These are phyloP conservation scores for Akanthomyces dipterigenus DNA, from an alignment of 2,329 filamentous ascomycete species.

Conservation along the genomic window DNA sequence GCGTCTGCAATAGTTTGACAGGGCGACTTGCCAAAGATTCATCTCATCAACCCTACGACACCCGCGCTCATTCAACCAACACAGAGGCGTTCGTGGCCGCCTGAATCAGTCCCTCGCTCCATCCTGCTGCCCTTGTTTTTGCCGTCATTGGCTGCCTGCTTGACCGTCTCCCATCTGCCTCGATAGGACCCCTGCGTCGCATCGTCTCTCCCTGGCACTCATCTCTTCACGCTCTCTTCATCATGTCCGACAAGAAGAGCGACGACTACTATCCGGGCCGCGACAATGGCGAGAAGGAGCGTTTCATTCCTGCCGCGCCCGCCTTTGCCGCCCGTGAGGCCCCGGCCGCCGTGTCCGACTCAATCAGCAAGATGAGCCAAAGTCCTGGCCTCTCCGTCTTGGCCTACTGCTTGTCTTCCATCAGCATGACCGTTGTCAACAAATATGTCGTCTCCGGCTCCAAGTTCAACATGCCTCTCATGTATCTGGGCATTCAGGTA, in stretches of 20 bases:
- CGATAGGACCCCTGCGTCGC: neutral
- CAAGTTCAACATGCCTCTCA: slow-evolving; percentile 86
- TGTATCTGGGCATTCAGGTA: slow-evolving; percentile 84
- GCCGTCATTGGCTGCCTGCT: neutral
- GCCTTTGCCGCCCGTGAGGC: slow-evolving; percentile 4
- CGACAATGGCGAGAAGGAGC: slow-evolving; percentile 12
- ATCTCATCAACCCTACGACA: neutral
- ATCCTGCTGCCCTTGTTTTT: neutral
- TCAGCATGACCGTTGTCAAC: slow-evolving; percentile 95
- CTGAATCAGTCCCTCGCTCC: neutral
- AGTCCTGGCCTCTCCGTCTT: slow-evolving; percentile 56
- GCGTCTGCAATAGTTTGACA: slow-evolving; percentile 3
- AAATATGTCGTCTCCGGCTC: slow-evolving; percentile 86
- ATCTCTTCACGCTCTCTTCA: neutral
- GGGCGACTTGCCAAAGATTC: neutral
- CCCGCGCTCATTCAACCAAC: neutral
- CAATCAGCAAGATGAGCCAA: slow-evolving; percentile 11
- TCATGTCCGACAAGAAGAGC: slow-evolving; percentile 12
- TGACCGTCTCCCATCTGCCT: neutral
- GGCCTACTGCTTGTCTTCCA: slow-evolving; percentile 81
- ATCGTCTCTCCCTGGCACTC: neutral
- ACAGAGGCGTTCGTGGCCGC: neutral
- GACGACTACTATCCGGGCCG: slow-evolving; percentile 11
- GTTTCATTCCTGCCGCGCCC: slow-evolving; percentile 11
- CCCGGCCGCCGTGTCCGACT: slow-evolving; percentile 5